Evolutionary conservation across 495 filamentous ascomycete genomes (phyloP).

Genomic region (Penicillium bovifimosum): DNA sequence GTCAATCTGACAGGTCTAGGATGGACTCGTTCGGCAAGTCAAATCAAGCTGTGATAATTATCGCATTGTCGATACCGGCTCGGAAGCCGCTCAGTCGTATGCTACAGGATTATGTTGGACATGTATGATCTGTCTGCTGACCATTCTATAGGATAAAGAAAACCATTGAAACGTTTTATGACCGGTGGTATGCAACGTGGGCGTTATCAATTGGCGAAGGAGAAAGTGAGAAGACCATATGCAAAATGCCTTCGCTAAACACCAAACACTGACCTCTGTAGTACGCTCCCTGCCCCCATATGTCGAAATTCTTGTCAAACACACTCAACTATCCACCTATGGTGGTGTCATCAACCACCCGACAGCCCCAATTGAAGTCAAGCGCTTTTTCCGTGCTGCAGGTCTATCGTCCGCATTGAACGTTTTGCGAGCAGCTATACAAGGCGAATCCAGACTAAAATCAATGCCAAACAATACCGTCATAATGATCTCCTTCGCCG

Average conservation of each 20-base stretch:
- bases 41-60: slow-evolving; percentile 59
- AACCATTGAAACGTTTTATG: slow-evolving; percentile 57
- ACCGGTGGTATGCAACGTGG: slow-evolving; percentile 58
- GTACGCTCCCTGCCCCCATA: slow-evolving; percentile 62
- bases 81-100: slow-evolving; percentile 52
- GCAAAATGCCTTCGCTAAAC: background rate
- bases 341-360: slow-evolving; percentile 69
- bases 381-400: slow-evolving; percentile 64
- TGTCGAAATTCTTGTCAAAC: slow-evolving; percentile 68
- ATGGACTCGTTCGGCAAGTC: slow-evolving; percentile 54
- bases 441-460: slow-evolving; percentile 61
- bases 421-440: slow-evolving; percentile 67
- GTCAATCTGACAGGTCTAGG: slow-evolving; percentile 30
- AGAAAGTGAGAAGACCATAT: slow-evolving; percentile 33
- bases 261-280: slow-evolving; percentile 17
- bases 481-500: slow-evolving; percentile 73
- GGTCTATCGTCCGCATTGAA: slow-evolving; percentile 64
- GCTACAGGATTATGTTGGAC: slow-evolving; percentile 1
- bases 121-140: background rate
- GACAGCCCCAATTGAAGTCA: slow-evolving; percentile 62
- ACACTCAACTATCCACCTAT: slow-evolving; percentile 67
- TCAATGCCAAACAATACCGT: slow-evolving; percentile 75
- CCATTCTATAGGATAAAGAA: slow-evolving; percentile 45
- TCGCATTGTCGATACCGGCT: slow-evolving; percentile 43
- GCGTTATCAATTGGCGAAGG: slow-evolving; percentile 53